These are phyloP conservation scores for Saccharomyces jurei DNA, from an alignment of 805 yeast genomes.

Conservation along the genomic window DNA sequence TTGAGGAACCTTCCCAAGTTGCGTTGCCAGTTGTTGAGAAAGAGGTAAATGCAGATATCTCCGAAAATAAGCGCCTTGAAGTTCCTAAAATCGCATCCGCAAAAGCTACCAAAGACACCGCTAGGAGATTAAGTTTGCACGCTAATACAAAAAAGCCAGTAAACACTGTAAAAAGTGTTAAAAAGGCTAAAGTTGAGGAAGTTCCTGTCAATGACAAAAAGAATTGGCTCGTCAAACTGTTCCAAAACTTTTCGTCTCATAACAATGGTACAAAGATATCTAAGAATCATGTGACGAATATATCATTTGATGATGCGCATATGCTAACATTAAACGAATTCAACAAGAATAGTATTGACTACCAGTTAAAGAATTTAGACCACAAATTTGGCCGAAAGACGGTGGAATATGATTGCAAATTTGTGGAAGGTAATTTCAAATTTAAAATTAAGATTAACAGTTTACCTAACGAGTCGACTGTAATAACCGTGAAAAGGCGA, in stretches of 20 bases:
- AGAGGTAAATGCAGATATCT: background rate
- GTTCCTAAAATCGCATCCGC: background rate
- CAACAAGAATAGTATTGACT: constrained; percentile 21
- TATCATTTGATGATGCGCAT: constrained; percentile 26
- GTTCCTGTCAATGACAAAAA: background rate
- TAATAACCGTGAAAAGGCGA: constrained; percentile 19
- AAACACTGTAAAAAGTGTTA: background rate
- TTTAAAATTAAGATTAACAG: constrained; percentile 20
- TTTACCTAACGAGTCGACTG: constrained; percentile 3
- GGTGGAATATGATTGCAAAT: constrained; percentile 26
- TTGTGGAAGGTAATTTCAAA: constrained; percentile 20
- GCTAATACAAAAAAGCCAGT: background rate
- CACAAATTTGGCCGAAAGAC: constrained; percentile 12
- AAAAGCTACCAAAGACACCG: background rate
- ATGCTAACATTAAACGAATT: constrained; percentile 22
- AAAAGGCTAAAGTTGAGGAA: background rate
- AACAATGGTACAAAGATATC: constrained; percentile 5
- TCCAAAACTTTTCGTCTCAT: constrained; percentile 14
- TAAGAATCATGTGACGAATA: constrained; percentile 17
- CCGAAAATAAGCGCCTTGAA: background rate
- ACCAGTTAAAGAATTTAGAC: constrained; percentile 17
- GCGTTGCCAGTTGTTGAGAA: background rate
- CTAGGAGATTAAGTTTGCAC: background rate
- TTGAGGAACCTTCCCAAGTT: background rate
- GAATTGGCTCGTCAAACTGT: constrained; percentile 24